Evolutionary conservation across 352 stramenopile species (phyloP).

Genomic region (Globisporangium nagaii): DNA sequence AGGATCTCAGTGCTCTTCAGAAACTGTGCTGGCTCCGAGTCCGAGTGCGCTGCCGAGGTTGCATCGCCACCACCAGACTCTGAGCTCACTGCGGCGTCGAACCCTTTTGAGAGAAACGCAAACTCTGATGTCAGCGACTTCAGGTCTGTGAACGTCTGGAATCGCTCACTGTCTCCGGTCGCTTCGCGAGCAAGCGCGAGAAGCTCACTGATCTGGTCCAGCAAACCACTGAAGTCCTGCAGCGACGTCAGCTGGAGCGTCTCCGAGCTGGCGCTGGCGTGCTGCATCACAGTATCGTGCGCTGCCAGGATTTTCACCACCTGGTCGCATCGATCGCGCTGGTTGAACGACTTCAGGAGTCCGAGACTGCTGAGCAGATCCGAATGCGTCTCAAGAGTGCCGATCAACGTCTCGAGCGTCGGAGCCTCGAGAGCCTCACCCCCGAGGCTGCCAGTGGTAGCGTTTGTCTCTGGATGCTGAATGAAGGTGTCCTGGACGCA

Average conservation of each 20-base stretch:
- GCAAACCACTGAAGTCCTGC: background rate
- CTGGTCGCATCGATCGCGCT: background rate
- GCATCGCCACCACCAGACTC: background rate
- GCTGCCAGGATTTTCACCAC: background rate
- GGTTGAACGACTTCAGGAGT: background rate
- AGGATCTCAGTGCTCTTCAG: conserved; percentile 21
- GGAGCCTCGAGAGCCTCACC: background rate
- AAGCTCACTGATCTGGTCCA: background rate
- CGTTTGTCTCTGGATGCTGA: background rate
- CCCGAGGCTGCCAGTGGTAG: background rate
- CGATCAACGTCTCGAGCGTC: background rate
- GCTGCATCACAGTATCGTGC: conserved; percentile 1
- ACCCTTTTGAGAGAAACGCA: background rate
- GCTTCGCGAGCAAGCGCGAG: background rate
- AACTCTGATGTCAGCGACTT: conserved; percentile 3
- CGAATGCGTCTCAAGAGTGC: background rate
- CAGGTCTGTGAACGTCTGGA: conserved; percentile 4
- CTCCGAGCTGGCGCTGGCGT: background rate
- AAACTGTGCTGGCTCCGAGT: background rate
- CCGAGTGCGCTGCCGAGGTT: background rate
- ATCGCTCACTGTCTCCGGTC: background rate
- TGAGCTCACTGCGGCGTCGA: background rate
- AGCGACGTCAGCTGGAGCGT: background rate
- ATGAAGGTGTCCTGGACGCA: background rate
- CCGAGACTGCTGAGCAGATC: background rate